Evolutionary conservation across 1,284 basidiomycete species (phyloP).

Genomic region (Apiotrichum montevideense): DNA sequence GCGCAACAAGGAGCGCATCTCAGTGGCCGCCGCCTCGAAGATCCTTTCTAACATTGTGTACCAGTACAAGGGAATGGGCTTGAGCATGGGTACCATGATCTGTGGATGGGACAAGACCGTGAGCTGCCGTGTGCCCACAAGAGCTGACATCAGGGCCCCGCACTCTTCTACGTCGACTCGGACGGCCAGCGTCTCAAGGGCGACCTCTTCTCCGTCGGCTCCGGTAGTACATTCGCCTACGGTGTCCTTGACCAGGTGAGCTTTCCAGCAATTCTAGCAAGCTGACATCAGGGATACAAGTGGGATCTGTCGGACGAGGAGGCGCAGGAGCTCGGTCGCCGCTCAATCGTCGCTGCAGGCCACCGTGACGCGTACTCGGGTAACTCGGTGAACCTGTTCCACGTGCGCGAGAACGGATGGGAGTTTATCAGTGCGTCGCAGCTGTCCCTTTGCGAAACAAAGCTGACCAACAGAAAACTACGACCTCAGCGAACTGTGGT

Average conservation of each 20-base stretch:
- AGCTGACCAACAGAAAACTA: slow-evolving; percentile 37
- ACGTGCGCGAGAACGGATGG: slow-evolving; percentile 93
- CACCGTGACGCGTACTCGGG: slow-evolving; percentile 98
- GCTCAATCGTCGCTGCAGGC: slow-evolving; percentile 95
- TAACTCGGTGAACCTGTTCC: slow-evolving; percentile 92
- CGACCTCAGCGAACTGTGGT: slow-evolving; percentile 48
- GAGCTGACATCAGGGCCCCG: slow-evolving; percentile 64
- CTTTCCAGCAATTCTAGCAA: neutral
- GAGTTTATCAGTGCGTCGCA: slow-evolving; percentile 68
- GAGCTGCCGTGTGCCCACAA: slow-evolving; percentile 30
- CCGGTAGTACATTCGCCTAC: slow-evolving; percentile 96
- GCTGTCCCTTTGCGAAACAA: neutral
- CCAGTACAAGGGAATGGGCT: slow-evolving; percentile 97
- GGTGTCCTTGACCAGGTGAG: slow-evolving; percentile 85
- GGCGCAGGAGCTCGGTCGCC: slow-evolving; percentile 86
- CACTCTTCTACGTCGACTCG: slow-evolving; percentile 96
- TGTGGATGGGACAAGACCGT: slow-evolving; percentile 99
- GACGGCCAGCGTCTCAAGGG: slow-evolving; percentile 94
- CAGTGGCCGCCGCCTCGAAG: slow-evolving; percentile 96
- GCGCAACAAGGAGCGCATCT: slow-evolving; percentile 94
- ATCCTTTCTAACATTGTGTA: slow-evolving; percentile 97
- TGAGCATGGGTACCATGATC: slow-evolving; percentile 99
- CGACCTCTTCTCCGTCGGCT: slow-evolving; percentile 95
- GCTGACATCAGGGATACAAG: slow-evolving; percentile 59
- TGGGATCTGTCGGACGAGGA: slow-evolving; percentile 94